Conservation (phyloP, 2,329 filamentous ascomycete genomes). For the Colletotrichum sp. region DNA sequence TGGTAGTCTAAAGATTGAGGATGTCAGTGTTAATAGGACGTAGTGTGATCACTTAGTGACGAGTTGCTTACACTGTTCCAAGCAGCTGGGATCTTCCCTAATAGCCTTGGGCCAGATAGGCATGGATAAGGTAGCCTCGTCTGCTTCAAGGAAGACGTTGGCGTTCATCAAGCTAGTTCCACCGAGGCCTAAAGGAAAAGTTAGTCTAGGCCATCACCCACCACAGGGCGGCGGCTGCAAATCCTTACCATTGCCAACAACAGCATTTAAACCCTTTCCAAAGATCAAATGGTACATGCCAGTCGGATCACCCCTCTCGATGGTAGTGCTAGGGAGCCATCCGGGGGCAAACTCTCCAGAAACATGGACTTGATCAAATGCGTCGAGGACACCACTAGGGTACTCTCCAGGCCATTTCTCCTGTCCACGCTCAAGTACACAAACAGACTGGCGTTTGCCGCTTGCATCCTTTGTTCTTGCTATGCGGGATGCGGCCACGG, state of each 20-base stretch:
- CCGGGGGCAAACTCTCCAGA: slow-evolving; percentile 57
- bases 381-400: slow-evolving; percentile 51
- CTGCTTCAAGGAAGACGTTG: slow-evolving; percentile 68
- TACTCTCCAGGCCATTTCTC: slow-evolving; percentile 73
- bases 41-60: background rate
- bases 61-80: slow-evolving; percentile 53
- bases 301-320: slow-evolving; percentile 57
- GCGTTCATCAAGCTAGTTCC: slow-evolving; percentile 71
- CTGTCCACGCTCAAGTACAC: slow-evolving; percentile 67
- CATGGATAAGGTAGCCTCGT: slow-evolving; percentile 56
- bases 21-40: background rate
- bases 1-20: slow-evolving; percentile 55
- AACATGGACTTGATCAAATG: slow-evolving; percentile 57
- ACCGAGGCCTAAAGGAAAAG: slow-evolving; percentile 56
- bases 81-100: slow-evolving; percentile 39
- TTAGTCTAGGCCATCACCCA: background rate
- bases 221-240: background rate
- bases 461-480: slow-evolving; percentile 51
- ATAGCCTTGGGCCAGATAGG: slow-evolving; percentile 66
- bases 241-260: slow-evolving; percentile 60
- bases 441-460: slow-evolving; percentile 57
- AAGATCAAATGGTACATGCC: slow-evolving; percentile 68
- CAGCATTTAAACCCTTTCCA: slow-evolving; percentile 67
- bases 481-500: slow-evolving; percentile 69
- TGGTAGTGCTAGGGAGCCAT: slow-evolving; percentile 42